These are phyloP conservation scores for Trametes polyzona DNA, from an alignment of 1,284 basidiomycete genomes.

Conservation along the genomic window DNA sequence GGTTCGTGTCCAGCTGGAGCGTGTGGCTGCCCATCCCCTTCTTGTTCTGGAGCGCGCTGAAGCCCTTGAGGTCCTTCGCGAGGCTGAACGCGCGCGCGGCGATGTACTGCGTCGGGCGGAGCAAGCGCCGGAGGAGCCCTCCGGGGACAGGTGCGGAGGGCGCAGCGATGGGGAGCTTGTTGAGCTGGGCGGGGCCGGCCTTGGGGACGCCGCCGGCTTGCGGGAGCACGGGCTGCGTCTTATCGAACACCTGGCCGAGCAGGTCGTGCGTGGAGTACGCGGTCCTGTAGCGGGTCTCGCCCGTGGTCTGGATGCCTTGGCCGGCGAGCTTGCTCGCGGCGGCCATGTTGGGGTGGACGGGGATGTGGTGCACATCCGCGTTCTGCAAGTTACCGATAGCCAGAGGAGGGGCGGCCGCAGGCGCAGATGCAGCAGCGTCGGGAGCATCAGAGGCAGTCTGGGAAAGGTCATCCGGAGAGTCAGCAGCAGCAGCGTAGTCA, in stretches of 20 bases:
- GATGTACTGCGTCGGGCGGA: constrained; percentile 9
- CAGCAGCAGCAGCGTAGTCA: constrained; percentile 1
- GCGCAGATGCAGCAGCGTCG: neutral
- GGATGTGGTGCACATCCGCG: neutral
- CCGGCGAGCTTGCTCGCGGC: neutral
- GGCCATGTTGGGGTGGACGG: constrained; percentile 10
- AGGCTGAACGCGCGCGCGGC: neutral
- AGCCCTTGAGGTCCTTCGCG: neutral
- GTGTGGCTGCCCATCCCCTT: too few relatives aligned
- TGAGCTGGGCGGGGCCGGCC: neutral
- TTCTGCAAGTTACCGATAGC: neutral
- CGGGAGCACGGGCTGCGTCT: neutral
- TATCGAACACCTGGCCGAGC: constrained; percentile 3
- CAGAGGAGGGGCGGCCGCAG: neutral
- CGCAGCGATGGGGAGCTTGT: neutral
- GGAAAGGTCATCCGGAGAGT: constrained; percentile 3
- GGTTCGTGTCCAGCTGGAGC: constrained; percentile 31
- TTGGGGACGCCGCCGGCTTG: neutral
- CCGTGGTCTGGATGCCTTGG: neutral
- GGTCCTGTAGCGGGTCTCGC: constrained; percentile 7
- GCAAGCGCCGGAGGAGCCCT: constrained; percentile 8
- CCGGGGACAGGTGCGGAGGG: neutral
- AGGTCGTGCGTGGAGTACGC: constrained; percentile 16
- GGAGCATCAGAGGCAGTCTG: neutral
- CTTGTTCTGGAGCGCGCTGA: too few relatives aligned